Evolutionary conservation across 805 yeast genomes (phyloP).

Genomic region (Lipomyces orientalis): DNA sequence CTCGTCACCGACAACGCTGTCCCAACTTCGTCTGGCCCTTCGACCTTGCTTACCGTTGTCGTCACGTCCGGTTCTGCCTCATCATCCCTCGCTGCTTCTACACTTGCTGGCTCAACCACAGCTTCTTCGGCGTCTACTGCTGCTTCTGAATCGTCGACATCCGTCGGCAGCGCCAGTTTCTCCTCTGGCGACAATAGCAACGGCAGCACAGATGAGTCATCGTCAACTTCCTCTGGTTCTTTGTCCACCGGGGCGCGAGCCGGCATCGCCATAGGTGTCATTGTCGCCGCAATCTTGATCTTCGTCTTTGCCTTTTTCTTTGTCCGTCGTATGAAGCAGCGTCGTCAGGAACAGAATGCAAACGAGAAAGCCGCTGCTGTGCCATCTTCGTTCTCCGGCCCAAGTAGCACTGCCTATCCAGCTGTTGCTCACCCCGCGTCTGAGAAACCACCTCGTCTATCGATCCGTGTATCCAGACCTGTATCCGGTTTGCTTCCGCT

Average conservation of each 20-base stretch:
- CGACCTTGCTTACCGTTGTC: conserved; percentile 1
- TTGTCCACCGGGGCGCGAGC: conserved; percentile 35
- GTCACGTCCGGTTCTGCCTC: neutral
- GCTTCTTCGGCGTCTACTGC: conserved; percentile 12
- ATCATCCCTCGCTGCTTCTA: conserved; percentile 5
- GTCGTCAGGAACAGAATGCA: conserved; percentile 11
- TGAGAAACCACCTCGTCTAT: conserved; percentile 31
- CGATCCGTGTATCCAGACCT: conserved; percentile 33
- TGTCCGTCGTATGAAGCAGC: conserved; percentile 25
- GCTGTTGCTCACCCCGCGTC: conserved; percentile 16
- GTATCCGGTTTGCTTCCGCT: conserved; percentile 34
- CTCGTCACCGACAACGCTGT: conserved; percentile 21
- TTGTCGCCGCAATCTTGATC: conserved; percentile 25
- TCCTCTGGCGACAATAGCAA: conserved; percentile 1
- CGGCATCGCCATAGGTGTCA: conserved; percentile 34
- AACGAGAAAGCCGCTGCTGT: neutral
- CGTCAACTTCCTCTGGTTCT: conserved; percentile 65
- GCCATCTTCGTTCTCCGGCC: neutral
- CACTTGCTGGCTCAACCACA: conserved; percentile 1
- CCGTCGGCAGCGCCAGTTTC: conserved; percentile 6
- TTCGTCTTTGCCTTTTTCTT: conserved; percentile 25
- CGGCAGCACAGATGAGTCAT: conserved; percentile 50
- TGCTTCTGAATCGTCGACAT: conserved; percentile 8
- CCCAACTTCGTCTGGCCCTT: conserved; percentile 13
- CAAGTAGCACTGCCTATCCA: conserved; percentile 13